phyloP scores from a whole-genome alignment of 306 rosid genomes.

The Pyrus communis region DNA sequence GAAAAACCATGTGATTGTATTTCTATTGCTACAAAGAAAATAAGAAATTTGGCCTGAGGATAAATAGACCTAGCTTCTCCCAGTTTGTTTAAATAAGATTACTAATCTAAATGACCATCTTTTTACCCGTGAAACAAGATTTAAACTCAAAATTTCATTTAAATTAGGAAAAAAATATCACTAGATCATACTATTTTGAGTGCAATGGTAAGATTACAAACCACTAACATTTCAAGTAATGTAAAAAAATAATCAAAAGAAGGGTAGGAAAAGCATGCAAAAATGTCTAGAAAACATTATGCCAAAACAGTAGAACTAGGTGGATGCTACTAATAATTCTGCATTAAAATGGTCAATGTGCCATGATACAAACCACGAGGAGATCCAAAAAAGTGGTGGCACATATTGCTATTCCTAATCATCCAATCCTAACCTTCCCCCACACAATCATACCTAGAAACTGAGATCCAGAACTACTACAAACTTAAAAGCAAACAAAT shows the following conservation, averaged over 20 bases:
- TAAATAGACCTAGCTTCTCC: not conserved
- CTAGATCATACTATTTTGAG: too few species aligned
- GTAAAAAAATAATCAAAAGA: not conserved
- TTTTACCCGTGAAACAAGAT: too few species aligned
- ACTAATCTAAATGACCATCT: not conserved
- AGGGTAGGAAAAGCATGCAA: not conserved
- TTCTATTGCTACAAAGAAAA: not conserved
- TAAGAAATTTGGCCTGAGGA: not conserved
- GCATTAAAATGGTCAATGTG: slow-evolving; percentile 12
- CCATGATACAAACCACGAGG: slow-evolving; percentile 15
- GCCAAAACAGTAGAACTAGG: not conserved
- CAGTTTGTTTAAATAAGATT: not conserved
- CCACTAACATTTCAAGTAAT: not conserved
- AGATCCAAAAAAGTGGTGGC: not conserved
- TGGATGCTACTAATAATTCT: not conserved
- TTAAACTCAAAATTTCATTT: not conserved
- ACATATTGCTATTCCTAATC: not conserved
- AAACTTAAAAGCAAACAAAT: not conserved
- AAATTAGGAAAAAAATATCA: too few species aligned
- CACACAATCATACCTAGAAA: not conserved
- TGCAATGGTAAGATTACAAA: not conserved
- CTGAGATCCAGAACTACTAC: not conserved
- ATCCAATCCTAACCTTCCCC: not conserved
- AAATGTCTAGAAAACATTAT: not conserved
- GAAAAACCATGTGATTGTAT: too few species aligned